phyloP scores from a whole-genome alignment of 345 rosid species.

The Combretum micranthum region DNA sequence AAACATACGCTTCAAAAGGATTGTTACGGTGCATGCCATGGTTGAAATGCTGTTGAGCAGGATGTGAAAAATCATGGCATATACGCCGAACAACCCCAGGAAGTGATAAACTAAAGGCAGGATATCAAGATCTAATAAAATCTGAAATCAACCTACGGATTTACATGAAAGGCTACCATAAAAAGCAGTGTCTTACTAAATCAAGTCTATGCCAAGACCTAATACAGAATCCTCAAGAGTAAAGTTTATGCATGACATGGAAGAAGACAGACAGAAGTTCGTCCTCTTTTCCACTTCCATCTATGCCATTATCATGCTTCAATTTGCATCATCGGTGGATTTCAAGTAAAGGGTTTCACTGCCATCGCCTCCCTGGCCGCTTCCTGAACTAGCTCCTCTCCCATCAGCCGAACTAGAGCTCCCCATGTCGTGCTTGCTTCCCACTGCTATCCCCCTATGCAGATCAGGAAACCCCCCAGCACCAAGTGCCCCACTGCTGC shows the following conservation, averaged over 20 bases:
- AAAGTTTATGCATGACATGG: slow-evolving; percentile 7
- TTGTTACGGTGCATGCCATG: no score
- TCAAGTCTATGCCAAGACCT: no score
- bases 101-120: no score
- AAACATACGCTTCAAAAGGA: no score
- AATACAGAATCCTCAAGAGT: background rate
- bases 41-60: no score
- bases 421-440: slow-evolving; percentile 80
- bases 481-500: slow-evolving; percentile 56
- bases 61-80: no score
- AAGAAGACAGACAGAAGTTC: slow-evolving; percentile 5
- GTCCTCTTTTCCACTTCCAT: slow-evolving; percentile 14
- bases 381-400: slow-evolving; percentile 71
- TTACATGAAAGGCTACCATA: slow-evolving; percentile 28
- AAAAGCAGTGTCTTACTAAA: no score
- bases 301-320: slow-evolving; percentile 26
- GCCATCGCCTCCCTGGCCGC: slow-evolving; percentile 57
- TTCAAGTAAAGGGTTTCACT: slow-evolving; percentile 91
- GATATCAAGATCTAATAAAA: no score
- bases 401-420: slow-evolving; percentile 57
- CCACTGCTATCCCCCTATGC: slow-evolving; percentile 34
- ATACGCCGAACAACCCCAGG: no score
- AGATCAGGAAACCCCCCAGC: slow-evolving; percentile 69
- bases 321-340: slow-evolving; percentile 68
- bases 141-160: slow-evolving; percentile 26